phyloP scores from a whole-genome alignment of 1,284 basidiomycete species.

The Golubevia sp. region DNA sequence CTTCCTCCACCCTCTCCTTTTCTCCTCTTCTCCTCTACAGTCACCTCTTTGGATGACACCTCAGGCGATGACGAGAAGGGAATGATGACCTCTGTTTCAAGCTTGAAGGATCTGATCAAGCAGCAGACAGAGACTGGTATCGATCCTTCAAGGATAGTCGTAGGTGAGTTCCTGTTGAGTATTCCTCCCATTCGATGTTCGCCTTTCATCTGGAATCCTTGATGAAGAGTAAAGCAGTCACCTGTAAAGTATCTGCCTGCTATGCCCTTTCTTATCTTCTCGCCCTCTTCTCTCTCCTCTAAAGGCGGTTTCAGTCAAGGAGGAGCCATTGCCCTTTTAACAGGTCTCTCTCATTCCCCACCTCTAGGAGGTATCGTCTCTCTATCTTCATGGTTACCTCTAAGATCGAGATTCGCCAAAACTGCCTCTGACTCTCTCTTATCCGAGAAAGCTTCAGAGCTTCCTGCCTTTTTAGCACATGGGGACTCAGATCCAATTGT shows the following conservation, averaged over 20 bases:
- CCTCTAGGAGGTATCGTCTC: slow-evolving; percentile 44
- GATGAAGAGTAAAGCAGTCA: background rate
- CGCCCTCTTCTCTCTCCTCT: background rate
- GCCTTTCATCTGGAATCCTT: background rate
- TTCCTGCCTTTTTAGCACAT: slow-evolving; percentile 53
- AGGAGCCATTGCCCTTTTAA: slow-evolving; percentile 48
- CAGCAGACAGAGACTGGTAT: slow-evolving; percentile 45
- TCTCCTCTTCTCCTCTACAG: background rate
- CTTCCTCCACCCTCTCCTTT: background rate
- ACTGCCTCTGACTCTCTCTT: slow-evolving; percentile 8
- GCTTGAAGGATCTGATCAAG: slow-evolving; percentile 43
- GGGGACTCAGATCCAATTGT: slow-evolving; percentile 53
- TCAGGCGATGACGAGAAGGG: slow-evolving; percentile 52
- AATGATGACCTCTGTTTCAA: slow-evolving; percentile 35
- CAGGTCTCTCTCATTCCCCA: slow-evolving; percentile 33
- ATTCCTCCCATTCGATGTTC: slow-evolving; percentile 10
- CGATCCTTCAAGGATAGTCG: slow-evolving; percentile 44
- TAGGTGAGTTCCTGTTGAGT: slow-evolving; percentile 32
- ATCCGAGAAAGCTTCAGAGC: slow-evolving; percentile 14
- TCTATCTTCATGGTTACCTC: slow-evolving; percentile 54
- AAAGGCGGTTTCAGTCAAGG: slow-evolving; percentile 24
- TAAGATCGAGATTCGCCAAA: slow-evolving; percentile 37
- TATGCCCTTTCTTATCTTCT: slow-evolving; percentile 8
- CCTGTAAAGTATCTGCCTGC: background rate
- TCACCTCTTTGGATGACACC: slow-evolving; percentile 35